phyloP scores from a whole-genome alignment of 371 early-diverging fungal species.

The Mucor irregularis region DNA sequence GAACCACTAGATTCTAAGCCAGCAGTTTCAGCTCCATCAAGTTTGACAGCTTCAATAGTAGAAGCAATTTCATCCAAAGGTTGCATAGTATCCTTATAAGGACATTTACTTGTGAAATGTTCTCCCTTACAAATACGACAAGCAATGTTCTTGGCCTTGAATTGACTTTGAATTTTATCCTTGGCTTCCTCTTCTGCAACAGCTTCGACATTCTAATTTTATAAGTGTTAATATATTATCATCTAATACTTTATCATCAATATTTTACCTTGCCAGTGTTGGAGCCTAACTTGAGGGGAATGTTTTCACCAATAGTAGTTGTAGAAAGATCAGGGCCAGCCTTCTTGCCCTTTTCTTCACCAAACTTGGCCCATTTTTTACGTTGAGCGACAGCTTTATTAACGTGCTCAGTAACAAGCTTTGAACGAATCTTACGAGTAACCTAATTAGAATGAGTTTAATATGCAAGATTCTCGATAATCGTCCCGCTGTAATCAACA shows the following conservation, averaged over 20 bases:
- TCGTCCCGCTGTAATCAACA: not conserved
- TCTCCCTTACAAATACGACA: constrained; percentile 97
- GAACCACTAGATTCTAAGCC: constrained; percentile 32
- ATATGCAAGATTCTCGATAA: too few relatives aligned
- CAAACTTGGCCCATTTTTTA: constrained; percentile 88
- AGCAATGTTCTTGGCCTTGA: constrained; percentile 81
- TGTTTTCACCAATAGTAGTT: constrained; percentile 88
- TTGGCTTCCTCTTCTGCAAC: constrained; percentile 62
- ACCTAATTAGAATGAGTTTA: constrained; percentile 41
- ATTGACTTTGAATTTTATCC: constrained; percentile 39
- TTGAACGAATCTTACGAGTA: constrained; percentile 80
- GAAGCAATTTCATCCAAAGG: constrained; percentile 65
- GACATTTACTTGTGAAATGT: constrained; percentile 96
- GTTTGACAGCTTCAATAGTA: constrained; percentile 46
- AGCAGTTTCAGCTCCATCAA: constrained; percentile 32
- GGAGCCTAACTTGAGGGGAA: constrained; percentile 83
- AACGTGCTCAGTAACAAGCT: constrained; percentile 78
- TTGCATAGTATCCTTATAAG: constrained; percentile 93
- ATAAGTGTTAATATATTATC: constrained; percentile 1
- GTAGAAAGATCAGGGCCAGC: constrained; percentile 89
- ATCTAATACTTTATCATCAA: not conserved
- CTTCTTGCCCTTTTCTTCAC: constrained; percentile 69
- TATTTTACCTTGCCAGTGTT: constrained; percentile 48
- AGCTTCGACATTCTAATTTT: constrained; percentile 42
- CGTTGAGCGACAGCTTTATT: constrained; percentile 90